These are phyloP conservation scores for Colletotrichum tofieldiae DNA, from an alignment of 2,329 filamentous ascomycete species.

Conservation along the genomic window DNA sequence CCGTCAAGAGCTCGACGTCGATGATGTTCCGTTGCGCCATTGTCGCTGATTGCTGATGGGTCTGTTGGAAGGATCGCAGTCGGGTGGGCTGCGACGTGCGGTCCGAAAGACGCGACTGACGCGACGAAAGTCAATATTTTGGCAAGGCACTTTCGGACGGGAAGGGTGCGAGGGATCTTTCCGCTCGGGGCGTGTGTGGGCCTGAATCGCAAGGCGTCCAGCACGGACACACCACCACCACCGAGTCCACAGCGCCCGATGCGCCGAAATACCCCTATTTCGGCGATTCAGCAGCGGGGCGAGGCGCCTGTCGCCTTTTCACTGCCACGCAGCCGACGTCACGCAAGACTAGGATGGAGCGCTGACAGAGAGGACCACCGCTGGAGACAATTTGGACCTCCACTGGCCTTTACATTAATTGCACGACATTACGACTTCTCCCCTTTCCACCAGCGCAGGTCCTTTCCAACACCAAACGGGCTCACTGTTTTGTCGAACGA, in stretches of 20 bases:
- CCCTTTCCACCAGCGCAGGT: slow-evolving; percentile 24
- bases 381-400: slow-evolving; percentile 33
- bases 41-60: slow-evolving; percentile 1
- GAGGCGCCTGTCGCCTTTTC: slow-evolving; percentile 16
- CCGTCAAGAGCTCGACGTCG: slow-evolving; percentile 83
- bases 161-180: neutral
- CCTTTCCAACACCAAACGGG: slow-evolving; percentile 2
- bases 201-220: slow-evolving; percentile 41
- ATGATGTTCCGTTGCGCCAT: slow-evolving; percentile 54
- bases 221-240: neutral
- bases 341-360: slow-evolving; percentile 36
- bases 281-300: slow-evolving; percentile 24
- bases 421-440: slow-evolving; percentile 23
- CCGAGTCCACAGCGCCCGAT: slow-evolving; percentile 19
- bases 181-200: neutral
- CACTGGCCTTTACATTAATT: slow-evolving; percentile 34
- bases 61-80: slow-evolving; percentile 10
- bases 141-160: slow-evolving; percentile 23
- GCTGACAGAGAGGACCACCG: slow-evolving; percentile 38
- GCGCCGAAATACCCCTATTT: slow-evolving; percentile 7
- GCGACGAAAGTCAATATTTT: slow-evolving; percentile 43
- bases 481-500: neutral
- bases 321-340: slow-evolving; percentile 39
- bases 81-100: slow-evolving; percentile 10
- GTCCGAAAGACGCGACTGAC: slow-evolving; percentile 39